Percentiles rank a stretch among this genome's conserved stretches.
Conservation (phyloP, 2,329 filamentous ascomycete genomes). For the Penicillium sp. region DNA sequence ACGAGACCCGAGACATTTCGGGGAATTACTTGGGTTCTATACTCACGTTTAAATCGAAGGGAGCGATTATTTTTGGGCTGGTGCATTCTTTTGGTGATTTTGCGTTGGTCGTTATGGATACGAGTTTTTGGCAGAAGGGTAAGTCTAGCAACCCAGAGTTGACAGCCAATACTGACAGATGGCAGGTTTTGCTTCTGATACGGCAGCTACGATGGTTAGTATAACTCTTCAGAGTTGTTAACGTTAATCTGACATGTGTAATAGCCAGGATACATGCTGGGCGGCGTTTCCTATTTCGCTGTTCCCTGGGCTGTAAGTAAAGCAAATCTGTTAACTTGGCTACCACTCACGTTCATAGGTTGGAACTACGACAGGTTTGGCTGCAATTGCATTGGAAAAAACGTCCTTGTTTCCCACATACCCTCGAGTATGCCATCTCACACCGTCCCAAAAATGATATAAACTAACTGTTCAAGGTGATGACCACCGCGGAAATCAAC, state of each 20-base stretch:
- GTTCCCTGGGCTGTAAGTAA: conserved; percentile 51
- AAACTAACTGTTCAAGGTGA: background rate
- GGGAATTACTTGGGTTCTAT: conserved; percentile 48
- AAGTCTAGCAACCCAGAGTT: too few species aligned
- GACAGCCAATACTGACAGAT: too few species aligned
- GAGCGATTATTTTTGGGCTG: conserved; percentile 23
- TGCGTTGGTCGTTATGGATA: conserved; percentile 50
- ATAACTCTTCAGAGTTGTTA: too few species aligned
- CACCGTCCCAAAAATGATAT: too few species aligned
- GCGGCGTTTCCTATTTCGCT: conserved; percentile 43
- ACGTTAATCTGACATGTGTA: too few species aligned
- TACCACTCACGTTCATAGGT: too few species aligned
- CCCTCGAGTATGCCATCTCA: too few species aligned
- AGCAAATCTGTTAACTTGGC: too few species aligned
- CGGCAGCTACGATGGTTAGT: too few species aligned
- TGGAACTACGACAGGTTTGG: conserved; percentile 47
- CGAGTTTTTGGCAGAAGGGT: conserved; percentile 53
- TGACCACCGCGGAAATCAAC: conserved; percentile 10
- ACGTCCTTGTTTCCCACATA: conserved; percentile 46
- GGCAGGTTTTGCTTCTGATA: too few species aligned
- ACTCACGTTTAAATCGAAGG: conserved; percentile 47
- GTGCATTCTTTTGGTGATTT: background rate
- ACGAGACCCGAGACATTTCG: conserved; percentile 38
- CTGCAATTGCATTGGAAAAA: conserved; percentile 44
- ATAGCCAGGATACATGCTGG: conserved; percentile 46